Base-by-base conservation (phyloP, 306 rosid species). In the Fagus crenata region DNA sequence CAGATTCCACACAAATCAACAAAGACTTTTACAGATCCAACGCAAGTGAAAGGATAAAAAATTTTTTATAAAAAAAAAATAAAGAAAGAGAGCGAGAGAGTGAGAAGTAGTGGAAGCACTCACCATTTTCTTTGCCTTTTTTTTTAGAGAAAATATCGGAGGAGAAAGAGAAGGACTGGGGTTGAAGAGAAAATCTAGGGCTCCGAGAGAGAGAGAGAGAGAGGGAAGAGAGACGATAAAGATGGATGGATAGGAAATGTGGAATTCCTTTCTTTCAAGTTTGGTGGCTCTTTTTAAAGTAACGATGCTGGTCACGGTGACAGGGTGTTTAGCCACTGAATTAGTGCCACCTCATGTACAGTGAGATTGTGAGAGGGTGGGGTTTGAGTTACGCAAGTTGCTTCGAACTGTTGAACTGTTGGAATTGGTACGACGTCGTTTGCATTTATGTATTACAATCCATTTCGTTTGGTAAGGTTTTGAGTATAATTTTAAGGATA, bases 111-210 rank as follows among this genome's bases (percentile, higher is more conserved):
- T 40, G 7, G 58, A 55, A 75, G 41, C 5, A 39, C 84, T 79
- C 69, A 87, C 90, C 90, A 87, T 87, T 69, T 75, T 75, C 37
- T 67, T 67, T 2, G 55, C 74, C 6, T 43, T 43, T 43, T 46
- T 46, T 46, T 9, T 2, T 46, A 8, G 83, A 75, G 65, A 55
- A 63, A 85, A 75, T 73, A 51, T 72, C 22, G 78, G 80, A 40
- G 42, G 36, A 64, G 59, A 76, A 59, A 54, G 39, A 74, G 75
- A 36, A 42, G 55, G 75, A 82, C 59, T 49, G 35, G 4, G 35
- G 55, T 79, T 77, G 71, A 53, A 78, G 83, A 83, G 77, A 75
- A 75, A 83, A 78, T 75, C 77, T 81, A 83, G 85, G 84, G 84
- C 79, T 71, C 41, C 69, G 5, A 53, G 61, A 53, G 67, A 60